Base-by-base conservation (phyloP, 306 rosid genomes). In the Pyrus bretschneideri region DNA sequence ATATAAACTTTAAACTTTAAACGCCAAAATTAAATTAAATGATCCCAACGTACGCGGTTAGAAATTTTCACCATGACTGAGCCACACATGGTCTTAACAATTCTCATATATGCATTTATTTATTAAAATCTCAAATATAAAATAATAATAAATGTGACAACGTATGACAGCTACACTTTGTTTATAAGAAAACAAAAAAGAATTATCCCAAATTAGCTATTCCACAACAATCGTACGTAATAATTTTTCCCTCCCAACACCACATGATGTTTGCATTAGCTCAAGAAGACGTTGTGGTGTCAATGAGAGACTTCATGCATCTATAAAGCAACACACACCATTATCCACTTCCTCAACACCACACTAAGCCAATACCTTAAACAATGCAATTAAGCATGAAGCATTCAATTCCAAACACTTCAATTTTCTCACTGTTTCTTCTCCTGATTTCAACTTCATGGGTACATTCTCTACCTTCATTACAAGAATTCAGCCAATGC, bases 401-500 rank as follows among this genome's bases (percentile, higher is more conserved):
- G 64, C 78, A 21, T 58, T 27, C 62, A 58, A n/a, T 76, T 66
- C 85, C 75, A 58, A 40, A 19, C 71, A 67, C 83, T 66, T 77
- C 81, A 2, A 31, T 70, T 52, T 69, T 61, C 15, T 52, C 40
- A 46, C 18, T 72, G 58, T 46, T 78, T 73, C 73, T 80, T 38
- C 18, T 85, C 68, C 77, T 89, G 59, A 78, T 85, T 31, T 78
- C 86, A 23, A 38, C 79, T 80, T 81, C 90, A 9, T 74, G n/a
- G 35, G 54, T 86, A 81, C 55, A 79, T 30, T 57, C 89, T 65
- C 78, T 74, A 77, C 21, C 21, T 51, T 74, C 93, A 25, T 40
- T 59, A 23, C 82, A 83, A 63, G 80, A 6, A 29, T 89, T 91
- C 79, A 82, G 65, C 67, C 80, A 70, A 11, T 89, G 97, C 68